Base-by-base conservation (phyloP, 2,329 filamentous ascomycete species). In the Lecanosticta acicola region DNA sequence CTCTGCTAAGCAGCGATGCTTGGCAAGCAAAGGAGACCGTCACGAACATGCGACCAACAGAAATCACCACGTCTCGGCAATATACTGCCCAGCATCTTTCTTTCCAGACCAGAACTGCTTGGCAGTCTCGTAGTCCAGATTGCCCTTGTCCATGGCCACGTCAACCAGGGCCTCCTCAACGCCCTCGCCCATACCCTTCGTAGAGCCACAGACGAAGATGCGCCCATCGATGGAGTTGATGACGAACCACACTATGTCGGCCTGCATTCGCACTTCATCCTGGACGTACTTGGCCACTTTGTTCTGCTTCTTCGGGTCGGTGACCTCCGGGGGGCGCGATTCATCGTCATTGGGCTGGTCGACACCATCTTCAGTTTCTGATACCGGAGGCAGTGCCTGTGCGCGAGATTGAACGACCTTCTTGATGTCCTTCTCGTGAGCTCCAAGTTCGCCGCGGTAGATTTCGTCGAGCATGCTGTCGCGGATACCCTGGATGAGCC, bases 191-290 rank as follows among this genome's bases (percentile, higher is more conserved):
- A 98, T 98, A 46, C 93, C 93, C 71, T 87, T 89, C 62, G 83
- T 89, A 68, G 86, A 94, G 40, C 93, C 93, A 66, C 93, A 98
- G 48, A 98, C 93, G 65, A 98, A 98, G 42, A 97, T 83, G 42
- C 93, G 83, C 1, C 93, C 93, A 61, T 98, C 93, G n/a, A 97
- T 76, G 2, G 89, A 83, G 66, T 97, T 97, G 74, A 94, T 86
- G 54, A 97, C 89, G 66, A 88, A 94, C 93, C 93, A 98, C 13
- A 97, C 91, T n/a, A 97, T 78, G 63, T 97, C 93, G 1, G 90
- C 87, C 66, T 97, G 93, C 54, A 87, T 78, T 9, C 80, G 76
- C 7, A 98, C 91, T 68, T 97, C 93, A 61, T 98, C 93, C 65
- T 98, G 93, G 1, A 98, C 93, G 63, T 98, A 98, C 55, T 85